Evolutionary conservation across 345 rosid species (phyloP).

Genomic region (Viola odorata): DNA sequence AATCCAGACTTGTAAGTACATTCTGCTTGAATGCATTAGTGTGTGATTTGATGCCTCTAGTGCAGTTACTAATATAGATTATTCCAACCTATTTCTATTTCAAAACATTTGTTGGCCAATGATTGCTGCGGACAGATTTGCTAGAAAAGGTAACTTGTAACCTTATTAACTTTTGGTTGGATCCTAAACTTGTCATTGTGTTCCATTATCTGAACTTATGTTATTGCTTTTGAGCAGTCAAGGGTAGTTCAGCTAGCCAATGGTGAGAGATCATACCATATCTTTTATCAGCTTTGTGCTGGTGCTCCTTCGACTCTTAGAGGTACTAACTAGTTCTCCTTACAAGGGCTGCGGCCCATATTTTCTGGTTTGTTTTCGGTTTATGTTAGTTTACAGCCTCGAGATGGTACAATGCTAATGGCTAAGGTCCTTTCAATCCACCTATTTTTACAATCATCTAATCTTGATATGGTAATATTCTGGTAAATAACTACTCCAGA

Average conservation of each 20-base stretch:
- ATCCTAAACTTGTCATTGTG: constrained; percentile 11
- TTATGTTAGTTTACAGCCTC: too few species aligned
- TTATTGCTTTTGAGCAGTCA: constrained; percentile 56
- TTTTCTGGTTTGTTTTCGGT: constrained; percentile 1
- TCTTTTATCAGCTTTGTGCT: constrained; percentile 90
- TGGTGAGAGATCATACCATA: constrained; percentile 90
- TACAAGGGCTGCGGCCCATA: too few species aligned
- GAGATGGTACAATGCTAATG: too few species aligned
- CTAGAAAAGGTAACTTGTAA: constrained; percentile 77
- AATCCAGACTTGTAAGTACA: constrained; percentile 77
- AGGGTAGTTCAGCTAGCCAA: constrained; percentile 82
- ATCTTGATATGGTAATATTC: too few species aligned
- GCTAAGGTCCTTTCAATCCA: too few species aligned
- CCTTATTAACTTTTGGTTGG: constrained; percentile 13
- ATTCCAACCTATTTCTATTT: constrained; percentile 13
- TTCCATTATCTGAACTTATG: constrained; percentile 29
- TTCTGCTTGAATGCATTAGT: constrained; percentile 3
- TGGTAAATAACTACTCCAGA: too few species aligned
- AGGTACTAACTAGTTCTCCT: constrained; percentile 39
- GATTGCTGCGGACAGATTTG: constrained; percentile 47
- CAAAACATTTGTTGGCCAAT: constrained; percentile 12
- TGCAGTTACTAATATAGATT: constrained; percentile 25
- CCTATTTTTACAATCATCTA: too few species aligned
- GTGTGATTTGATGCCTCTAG: constrained; percentile 1
- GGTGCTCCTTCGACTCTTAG: constrained; percentile 79